A percentile compares a stretch with the other conserved stretches of the same genome.
Conservation (phyloP, 2,329 filamentous ascomycete genomes). For the Diaporthe helianthi region DNA sequence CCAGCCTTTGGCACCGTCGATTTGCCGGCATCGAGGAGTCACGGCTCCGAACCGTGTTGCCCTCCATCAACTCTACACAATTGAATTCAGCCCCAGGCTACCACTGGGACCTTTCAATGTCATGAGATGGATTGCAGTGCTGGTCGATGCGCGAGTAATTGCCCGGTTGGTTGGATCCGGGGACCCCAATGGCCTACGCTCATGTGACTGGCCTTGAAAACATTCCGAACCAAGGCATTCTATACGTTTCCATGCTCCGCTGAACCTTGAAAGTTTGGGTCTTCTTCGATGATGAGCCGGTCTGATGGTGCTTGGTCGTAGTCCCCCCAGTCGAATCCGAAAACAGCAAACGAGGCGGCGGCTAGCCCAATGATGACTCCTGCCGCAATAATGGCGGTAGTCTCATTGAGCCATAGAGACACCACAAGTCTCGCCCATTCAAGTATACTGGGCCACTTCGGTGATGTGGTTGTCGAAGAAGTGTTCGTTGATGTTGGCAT, state of each 20-base stretch:
- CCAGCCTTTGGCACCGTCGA: neutral
- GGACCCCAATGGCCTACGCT: too few species aligned
- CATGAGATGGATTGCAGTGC: neutral
- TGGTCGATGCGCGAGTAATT: neutral
- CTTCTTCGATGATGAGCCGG: neutral
- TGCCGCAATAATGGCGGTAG: neutral
- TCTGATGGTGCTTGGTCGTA: neutral
- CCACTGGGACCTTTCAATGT: neutral
- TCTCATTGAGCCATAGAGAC: neutral
- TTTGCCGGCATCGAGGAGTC: neutral
- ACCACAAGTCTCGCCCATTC: neutral
- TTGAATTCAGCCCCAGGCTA: neutral
- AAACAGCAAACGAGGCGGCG: constrained; percentile 12
- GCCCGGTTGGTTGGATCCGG: neutral
- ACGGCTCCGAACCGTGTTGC: neutral
- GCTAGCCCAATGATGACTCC: constrained; percentile 9
- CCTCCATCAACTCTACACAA: too few species aligned
- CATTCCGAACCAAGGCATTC: too few species aligned
- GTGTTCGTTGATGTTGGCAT: neutral
- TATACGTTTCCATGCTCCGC: neutral
- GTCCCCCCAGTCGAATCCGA: constrained; percentile 8
- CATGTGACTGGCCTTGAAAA: neutral
- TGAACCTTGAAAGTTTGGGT: neutral
- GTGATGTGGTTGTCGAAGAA: neutral
- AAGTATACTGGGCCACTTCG: neutral